Percentiles rank a stretch among this genome's conserved stretches.
Conservation (phyloP, 169 alveolate genomes). For the Cryptosporidium andersoni region DNA sequence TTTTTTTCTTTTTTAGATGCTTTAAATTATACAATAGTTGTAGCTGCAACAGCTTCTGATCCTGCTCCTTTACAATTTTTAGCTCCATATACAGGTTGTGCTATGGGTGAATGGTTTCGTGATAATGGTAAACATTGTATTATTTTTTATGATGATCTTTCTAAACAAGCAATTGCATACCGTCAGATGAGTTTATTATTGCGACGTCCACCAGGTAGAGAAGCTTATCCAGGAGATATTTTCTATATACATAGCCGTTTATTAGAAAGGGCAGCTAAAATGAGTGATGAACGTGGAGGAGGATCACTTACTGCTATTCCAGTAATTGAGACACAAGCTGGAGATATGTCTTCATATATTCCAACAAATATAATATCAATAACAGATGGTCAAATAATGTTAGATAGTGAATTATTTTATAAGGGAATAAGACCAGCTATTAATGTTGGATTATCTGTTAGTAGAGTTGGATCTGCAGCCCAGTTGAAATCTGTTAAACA, state of each 20-base stretch:
- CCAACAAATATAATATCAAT: constrained; percentile 98
- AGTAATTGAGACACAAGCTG: constrained; percentile 97
- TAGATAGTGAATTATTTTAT: constrained; percentile 96
- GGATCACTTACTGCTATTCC: constrained; percentile 98
- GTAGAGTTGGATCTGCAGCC: constrained; percentile 97
- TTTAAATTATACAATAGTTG: constrained; percentile 93
- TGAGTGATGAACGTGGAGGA: constrained; percentile 90
- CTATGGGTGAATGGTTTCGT: constrained; percentile 98
- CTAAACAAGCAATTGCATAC: constrained; percentile 98
- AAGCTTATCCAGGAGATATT: constrained; percentile 97
- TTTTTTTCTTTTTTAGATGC: background rate
- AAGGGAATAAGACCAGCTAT: constrained; percentile 98
- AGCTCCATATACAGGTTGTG: constrained; percentile 98
- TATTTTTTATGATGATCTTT: constrained; percentile 96
- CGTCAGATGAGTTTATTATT: constrained; percentile 93
- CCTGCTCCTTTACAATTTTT: constrained; percentile 98
- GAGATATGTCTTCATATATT: constrained; percentile 97
- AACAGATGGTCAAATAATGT: constrained; percentile 97
- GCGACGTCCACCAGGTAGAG: constrained; percentile 97
- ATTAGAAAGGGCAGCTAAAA: constrained; percentile 97
- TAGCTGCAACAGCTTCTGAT: constrained; percentile 99
- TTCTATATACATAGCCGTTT: constrained; percentile 96
- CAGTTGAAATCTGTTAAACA: constrained; percentile 90
- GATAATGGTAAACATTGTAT: constrained; percentile 95
- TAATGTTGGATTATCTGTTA: constrained; percentile 97